These are phyloP conservation scores for Graphium sp. DNA, from an alignment of 2,329 filamentous ascomycete species.

Conservation along the genomic window DNA sequence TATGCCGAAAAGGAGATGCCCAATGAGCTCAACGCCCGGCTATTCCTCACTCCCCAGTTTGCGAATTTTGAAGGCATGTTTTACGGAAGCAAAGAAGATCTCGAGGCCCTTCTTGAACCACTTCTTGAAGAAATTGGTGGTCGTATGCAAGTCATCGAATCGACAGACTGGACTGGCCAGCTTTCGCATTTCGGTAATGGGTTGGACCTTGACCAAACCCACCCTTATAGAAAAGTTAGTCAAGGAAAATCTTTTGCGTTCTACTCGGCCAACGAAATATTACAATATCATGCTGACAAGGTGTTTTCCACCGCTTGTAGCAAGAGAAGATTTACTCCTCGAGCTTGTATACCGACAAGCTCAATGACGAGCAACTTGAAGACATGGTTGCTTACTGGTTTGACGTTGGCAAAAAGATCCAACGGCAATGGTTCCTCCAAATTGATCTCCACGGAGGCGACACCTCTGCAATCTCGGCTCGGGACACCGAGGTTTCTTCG, in stretches of 20 bases:
- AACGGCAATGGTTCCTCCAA: constrained; percentile 6
- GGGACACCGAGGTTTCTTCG: constrained; percentile 12
- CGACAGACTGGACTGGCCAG: constrained; percentile 5
- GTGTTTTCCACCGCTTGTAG: constrained; percentile 7
- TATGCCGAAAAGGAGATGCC: constrained; percentile 7
- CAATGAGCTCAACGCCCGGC: constrained; percentile 13
- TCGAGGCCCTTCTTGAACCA: constrained; percentile 8
- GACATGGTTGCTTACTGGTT: constrained; percentile 9
- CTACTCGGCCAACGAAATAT: not conserved
- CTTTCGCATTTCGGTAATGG: constrained; percentile 7
- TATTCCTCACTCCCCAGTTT: constrained; percentile 8
- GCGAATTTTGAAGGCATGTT: constrained; percentile 13
- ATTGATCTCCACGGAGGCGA: constrained; percentile 15
- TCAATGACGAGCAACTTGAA: constrained; percentile 9
- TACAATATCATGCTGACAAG: not conserved
- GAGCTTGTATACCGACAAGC: constrained; percentile 12
- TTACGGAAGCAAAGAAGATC: constrained; percentile 8
- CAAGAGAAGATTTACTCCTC: constrained; percentile 13
- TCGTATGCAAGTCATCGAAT: constrained; percentile 3
- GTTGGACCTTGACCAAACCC: constrained; percentile 9
- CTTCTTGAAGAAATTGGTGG: constrained; percentile 8
- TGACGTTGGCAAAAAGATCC: constrained; percentile 5
- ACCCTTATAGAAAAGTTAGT: constrained; percentile 11
- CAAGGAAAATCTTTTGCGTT: not conserved
- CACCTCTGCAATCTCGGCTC: constrained; percentile 17